Evolutionary conservation across 2,329 filamentous ascomycete genomes (phyloP).

Genomic region (Exophiala lecanii-corni): DNA sequence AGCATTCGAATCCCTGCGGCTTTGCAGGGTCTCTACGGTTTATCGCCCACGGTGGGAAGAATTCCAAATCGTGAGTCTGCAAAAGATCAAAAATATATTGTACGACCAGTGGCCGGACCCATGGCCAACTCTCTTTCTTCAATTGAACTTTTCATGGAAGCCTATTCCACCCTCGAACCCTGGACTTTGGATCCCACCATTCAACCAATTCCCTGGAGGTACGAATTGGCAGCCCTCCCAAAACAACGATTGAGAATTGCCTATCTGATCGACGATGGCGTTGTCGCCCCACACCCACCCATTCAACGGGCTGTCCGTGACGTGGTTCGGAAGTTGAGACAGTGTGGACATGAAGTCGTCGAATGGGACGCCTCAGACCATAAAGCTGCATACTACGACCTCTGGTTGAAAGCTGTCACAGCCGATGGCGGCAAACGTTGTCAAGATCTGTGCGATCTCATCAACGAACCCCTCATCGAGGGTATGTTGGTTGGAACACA

Average conservation of each 20-base stretch:
- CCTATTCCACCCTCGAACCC: constrained; percentile 40
- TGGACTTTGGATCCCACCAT: constrained; percentile 53
- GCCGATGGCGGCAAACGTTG: constrained; percentile 33
- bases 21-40: constrained; percentile 47
- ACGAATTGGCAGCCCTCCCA: constrained; percentile 46
- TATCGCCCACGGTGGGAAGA: constrained; percentile 31
- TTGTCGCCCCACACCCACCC: constrained; percentile 53
- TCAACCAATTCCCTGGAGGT: constrained; percentile 54
- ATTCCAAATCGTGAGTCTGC: constrained; percentile 23
- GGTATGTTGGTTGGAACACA: constrained; percentile 34
- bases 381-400: constrained; percentile 28
- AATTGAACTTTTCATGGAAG: constrained; percentile 40
- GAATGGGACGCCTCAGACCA: constrained; percentile 31
- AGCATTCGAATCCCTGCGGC: constrained; percentile 49
- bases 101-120: constrained; percentile 50
- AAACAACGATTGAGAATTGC: constrained; percentile 45
- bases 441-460: constrained; percentile 28
- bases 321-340: constrained; percentile 49
- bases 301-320: constrained; percentile 45
- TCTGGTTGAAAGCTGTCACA: constrained; percentile 33
- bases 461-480: constrained; percentile 31
- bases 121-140: constrained; percentile 50
- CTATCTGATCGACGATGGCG: constrained; percentile 48
- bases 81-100: constrained; percentile 27
- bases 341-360: constrained; percentile 47